Percentiles rank a stretch among this genome's conserved stretches.
Evolutionary conservation across 2,329 filamentous ascomycete species (phyloP).

Genomic region (Aspergillus sp.): DNA sequence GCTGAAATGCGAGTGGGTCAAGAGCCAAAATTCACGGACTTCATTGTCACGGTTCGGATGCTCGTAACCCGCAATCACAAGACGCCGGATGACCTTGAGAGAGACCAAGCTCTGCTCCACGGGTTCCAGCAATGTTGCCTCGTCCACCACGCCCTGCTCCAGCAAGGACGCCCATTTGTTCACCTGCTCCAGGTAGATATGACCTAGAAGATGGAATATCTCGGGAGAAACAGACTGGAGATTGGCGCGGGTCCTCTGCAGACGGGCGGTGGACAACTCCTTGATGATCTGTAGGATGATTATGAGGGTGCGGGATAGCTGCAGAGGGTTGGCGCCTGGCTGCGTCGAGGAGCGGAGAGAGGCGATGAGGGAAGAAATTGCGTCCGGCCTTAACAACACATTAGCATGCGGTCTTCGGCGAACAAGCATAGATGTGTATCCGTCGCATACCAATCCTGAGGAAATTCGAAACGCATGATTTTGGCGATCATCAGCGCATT

Average conservation of each 20-base stretch:
- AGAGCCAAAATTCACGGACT: constrained; percentile 75
- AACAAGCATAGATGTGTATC: background rate
- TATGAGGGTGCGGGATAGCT: constrained; percentile 69
- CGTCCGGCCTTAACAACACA: constrained; percentile 41
- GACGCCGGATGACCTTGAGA: constrained; percentile 74
- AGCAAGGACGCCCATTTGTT: constrained; percentile 65
- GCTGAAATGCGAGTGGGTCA: constrained; percentile 75
- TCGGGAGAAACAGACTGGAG: constrained; percentile 78
- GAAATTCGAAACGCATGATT: constrained; percentile 85
- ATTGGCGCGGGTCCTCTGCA: constrained; percentile 71
- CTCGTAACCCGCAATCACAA: constrained; percentile 80
- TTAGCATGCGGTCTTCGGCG: background rate
- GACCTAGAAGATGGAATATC: constrained; percentile 73
- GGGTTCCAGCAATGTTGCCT: constrained; percentile 57
- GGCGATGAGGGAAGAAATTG: constrained; percentile 54
- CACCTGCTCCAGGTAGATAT: constrained; percentile 74
- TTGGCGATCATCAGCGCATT: constrained; percentile 87
- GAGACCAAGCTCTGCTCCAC: constrained; percentile 75
- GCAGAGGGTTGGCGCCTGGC: constrained; percentile 57
- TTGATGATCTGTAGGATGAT: constrained; percentile 85
- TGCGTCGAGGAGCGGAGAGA: constrained; percentile 59
- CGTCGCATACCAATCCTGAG: constrained; percentile 67
- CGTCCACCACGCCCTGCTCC: constrained; percentile 56
- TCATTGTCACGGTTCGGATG: constrained; percentile 74
- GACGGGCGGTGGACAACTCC: constrained; percentile 76